These are phyloP conservation scores for Candida albicans DNA, from an alignment of 1,139 yeast genomes.

Conservation along the genomic window DNA sequence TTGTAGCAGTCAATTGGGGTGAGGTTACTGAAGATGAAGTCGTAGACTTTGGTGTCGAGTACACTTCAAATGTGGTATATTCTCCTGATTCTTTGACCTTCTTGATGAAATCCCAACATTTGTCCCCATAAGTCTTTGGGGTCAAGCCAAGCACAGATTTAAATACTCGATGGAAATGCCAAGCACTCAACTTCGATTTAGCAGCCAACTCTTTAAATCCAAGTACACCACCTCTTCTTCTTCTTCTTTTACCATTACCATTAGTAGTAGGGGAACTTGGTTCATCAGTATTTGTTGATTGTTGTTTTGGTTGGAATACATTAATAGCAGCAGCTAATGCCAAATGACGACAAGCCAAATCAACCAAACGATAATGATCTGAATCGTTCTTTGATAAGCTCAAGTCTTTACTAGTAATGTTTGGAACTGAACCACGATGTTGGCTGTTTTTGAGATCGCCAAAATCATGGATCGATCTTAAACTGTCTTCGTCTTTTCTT, in stretches of 20 bases:
- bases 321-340: constrained; percentile 76
- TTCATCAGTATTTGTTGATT: constrained; percentile 8
- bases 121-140: constrained; percentile 87
- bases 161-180: constrained; percentile 92
- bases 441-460: constrained; percentile 12
- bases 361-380: constrained; percentile 71
- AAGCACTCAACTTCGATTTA: constrained; percentile 80
- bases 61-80: constrained; percentile 14
- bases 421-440: constrained; percentile 11
- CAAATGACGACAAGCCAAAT: constrained; percentile 80
- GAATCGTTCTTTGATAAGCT: constrained; percentile 55
- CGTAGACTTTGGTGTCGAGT: not conserved
- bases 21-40: not conserved
- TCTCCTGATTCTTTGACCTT: constrained; percentile 25
- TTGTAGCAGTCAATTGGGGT: not conserved
- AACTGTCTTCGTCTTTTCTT: constrained; percentile 29
- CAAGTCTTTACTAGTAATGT: constrained; percentile 27
- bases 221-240: constrained; percentile 81
- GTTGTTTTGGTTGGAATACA: constrained; percentile 30
- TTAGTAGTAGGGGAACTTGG: constrained; percentile 17
- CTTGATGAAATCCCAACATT: constrained; percentile 72
- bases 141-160: constrained; percentile 83
- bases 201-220: constrained; percentile 90
- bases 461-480: constrained; percentile 23
- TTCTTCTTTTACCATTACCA: constrained; percentile 40